Percentiles rank a stretch among this genome's conserved stretches.
Evolutionary conservation across 768 basidiomycete genomes (phyloP).

Genomic region (Kwoniella botswanensis): DNA sequence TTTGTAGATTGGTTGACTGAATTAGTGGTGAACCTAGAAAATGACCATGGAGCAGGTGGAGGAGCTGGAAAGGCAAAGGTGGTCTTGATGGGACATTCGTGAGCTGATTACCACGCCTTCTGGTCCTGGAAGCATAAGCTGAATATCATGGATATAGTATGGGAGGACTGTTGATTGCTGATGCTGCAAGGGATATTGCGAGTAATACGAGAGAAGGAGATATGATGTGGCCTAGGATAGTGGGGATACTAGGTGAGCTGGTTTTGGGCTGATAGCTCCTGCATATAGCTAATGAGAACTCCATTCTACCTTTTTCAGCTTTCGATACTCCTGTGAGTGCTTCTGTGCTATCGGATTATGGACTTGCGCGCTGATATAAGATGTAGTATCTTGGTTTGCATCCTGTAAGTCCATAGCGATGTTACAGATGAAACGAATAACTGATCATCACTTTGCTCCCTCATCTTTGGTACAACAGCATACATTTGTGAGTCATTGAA

Average conservation of each 20-base stretch:
- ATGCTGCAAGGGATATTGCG: slow-evolving; percentile 75
- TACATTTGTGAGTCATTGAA: slow-evolving; percentile 40
- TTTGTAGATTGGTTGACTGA: slow-evolving; percentile 93
- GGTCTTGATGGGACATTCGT: slow-evolving; percentile 80
- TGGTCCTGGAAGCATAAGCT: background rate
- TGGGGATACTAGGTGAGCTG: slow-evolving; percentile 62
- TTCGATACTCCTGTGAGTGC: slow-evolving; percentile 85
- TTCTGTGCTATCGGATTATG: background rate
- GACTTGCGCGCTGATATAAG: slow-evolving; percentile 21
- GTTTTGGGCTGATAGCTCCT: background rate
- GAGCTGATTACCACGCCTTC: slow-evolving; percentile 6
- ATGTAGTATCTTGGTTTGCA: slow-evolving; percentile 83
- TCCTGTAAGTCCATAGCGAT: slow-evolving; percentile 60
- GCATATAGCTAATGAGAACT: slow-evolving; percentile 3
- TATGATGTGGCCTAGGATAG: slow-evolving; percentile 84
- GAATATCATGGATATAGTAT: slow-evolving; percentile 65
- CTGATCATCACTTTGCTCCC: background rate
- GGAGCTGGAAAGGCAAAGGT: slow-evolving; percentile 66
- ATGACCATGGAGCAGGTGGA: slow-evolving; percentile 73
- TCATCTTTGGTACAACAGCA: slow-evolving; percentile 27
- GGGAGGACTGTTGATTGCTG: slow-evolving; percentile 89
- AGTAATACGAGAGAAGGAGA: slow-evolving; percentile 69
- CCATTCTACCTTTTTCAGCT: slow-evolving; percentile 64
- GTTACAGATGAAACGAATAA: background rate
- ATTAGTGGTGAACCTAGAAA: slow-evolving; percentile 83